Base-by-base conservation (phyloP, 2,329 filamentous ascomycete genomes). In the Xylariales sp. region DNA sequence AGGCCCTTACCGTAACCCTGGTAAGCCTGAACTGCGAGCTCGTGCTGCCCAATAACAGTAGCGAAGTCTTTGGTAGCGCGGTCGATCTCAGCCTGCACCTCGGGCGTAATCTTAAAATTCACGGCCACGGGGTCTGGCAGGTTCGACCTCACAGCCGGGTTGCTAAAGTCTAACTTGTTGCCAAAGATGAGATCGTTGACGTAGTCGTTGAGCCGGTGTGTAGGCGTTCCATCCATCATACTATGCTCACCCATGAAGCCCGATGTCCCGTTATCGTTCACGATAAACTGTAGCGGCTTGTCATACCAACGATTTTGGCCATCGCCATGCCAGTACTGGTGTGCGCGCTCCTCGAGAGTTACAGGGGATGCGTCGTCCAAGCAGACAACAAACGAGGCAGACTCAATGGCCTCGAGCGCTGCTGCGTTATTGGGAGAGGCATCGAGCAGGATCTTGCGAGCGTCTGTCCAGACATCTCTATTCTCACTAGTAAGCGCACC, bases 161-260 rank as follows among this genome's bases (percentile, higher is more conserved):
- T 88, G 68, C 91, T 91, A 78, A 97, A 93, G 81, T 97, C 94
- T 67, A 99, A 89, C 80, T 96, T 97, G 83, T 97, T 95, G 83
- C 91, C 91, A 83, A 97, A 94, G 80, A 98, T 97, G 77, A 93
- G 87, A 78, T 92, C 90, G 83, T 95, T 97, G 78, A 97, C 87
- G 78, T 94, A 96, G 86, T 99, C 96, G 81, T 97, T 99, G 16
- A 99, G 87, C 52, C 97, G 91, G 82, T 98, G 96, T 2, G 97
- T 99, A 0, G 97, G 94, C 6, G 96, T 99, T 72, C 97, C 96
- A 79, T 99, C 96, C 97, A 99, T 99, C 96, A 99, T 98, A 76
- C 93, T 97, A 86, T 99, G 96, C 83, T 99, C 96, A 77, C 96
- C 96, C 87, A 94, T 95, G 86, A 99, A 99, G 69, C 96, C 96